Base-by-base conservation (phyloP, 2,329 filamentous ascomycete genomes). In the Acrodontium crateriforme region DNA sequence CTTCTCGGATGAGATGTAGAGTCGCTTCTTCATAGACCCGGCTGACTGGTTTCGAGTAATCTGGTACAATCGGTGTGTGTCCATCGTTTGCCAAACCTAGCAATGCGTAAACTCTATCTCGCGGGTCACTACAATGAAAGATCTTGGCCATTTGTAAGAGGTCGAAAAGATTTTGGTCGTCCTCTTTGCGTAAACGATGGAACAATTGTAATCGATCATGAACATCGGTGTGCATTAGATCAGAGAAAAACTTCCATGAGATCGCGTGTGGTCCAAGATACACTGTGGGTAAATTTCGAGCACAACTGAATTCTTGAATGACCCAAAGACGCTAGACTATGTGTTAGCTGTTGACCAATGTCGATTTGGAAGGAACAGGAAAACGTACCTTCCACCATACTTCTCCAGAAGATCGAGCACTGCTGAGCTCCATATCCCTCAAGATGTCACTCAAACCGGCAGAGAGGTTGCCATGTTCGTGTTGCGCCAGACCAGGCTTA, bases 331-430 rank as follows among this genome's bases (percentile, higher is more conserved):
- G 28, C 20, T n/a, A n/a, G n/a, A n/a, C n/a, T n/a, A n/a, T n/a
- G n/a, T n/a, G n/a, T n/a, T n/a, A n/a, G n/a, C n/a, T n/a, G n/a
- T n/a, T n/a, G n/a, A n/a, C n/a, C n/a, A n/a, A n/a, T n/a, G n/a
- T n/a, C n/a, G n/a, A n/a, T n/a, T n/a, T n/a, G n/a, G n/a, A n/a
- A n/a, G n/a, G n/a, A n/a, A n/a, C n/a, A n/a, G n/a, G n/a, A n/a
- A n/a, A n/a, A n/a, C n/a, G n/a, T n/a, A n/a, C n/a, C n/a, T 31
- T 32, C 35, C 37, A 40, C 40, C 39, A 44, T 7, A 40, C 33
- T 16, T 42, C 33, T 17, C 28, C 28, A 16, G 23, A 17, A 6
- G 14, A 22, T 13, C 21, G 13, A 6, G 29, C n/a, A n/a, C 31
- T 30, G 12, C 25, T 12, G 12, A 18, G 27, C 25, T 37, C 28